phyloP scores from a whole-genome alignment of 257 asterid genomes.

The Handroanthus guayacan region DNA sequence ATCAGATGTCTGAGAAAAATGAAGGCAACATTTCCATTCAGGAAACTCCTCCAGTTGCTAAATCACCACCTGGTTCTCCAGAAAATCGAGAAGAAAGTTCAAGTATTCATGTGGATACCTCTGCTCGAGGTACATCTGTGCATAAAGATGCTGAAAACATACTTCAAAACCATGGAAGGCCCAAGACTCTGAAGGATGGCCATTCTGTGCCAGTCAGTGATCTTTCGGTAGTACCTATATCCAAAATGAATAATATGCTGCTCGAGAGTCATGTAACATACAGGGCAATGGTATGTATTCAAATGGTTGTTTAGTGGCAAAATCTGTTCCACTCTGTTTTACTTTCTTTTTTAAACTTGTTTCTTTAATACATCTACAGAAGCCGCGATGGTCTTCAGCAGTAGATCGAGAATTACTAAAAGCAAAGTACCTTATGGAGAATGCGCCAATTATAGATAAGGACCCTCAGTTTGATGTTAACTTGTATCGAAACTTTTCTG shows the following conservation, averaged over 20 bases:
- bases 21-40: conserved; percentile 11
- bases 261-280: conserved; percentile 51
- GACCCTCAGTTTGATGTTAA: conserved; percentile 64
- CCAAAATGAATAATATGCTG: conserved; percentile 72
- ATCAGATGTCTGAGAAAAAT: conserved; percentile 31
- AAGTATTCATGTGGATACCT: conserved; percentile 29
- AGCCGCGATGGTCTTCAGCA: conserved; percentile 66
- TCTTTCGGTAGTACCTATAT: conserved; percentile 56
- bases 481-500: conserved; percentile 76
- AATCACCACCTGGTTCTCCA: conserved; percentile 39
- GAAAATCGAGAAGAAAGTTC: conserved; percentile 33
- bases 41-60: conserved; percentile 34
- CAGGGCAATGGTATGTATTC: conserved; percentile 58
- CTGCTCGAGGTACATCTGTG: conserved; percentile 22
- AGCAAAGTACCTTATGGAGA: conserved; percentile 60
- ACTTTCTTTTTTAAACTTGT: conserved; percentile 10
- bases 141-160: conserved; percentile 34
- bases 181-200: conserved; percentile 23
- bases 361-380: conserved; percentile 52
- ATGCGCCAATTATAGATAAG: conserved; percentile 50
- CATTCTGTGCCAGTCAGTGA: conserved; percentile 32
- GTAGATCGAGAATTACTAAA: conserved; percentile 63
- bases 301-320: conserved; percentile 11
- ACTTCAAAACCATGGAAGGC: conserved; percentile 31
- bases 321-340: not conserved